Base-by-base conservation (phyloP, 257 asterid genomes). In the Anisodus acutangulus region DNA sequence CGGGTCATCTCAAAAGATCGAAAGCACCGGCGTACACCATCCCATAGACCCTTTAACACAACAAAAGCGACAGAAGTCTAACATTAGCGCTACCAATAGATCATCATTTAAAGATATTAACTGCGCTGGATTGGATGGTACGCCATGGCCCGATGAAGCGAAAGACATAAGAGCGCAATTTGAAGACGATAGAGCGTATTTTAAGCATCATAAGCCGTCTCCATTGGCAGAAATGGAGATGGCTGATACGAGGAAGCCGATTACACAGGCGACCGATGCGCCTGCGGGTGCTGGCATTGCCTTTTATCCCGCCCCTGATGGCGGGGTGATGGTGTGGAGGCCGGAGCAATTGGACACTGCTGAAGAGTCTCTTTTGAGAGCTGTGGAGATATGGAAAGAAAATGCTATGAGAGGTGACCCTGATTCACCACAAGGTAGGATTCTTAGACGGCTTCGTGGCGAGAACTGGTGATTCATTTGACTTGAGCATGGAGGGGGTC, bases 331-430 rank as follows among this genome's bases (percentile, higher is more conserved):
- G 2, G 43, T 86, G 82, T 95, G 94, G 94, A 79, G 90, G 83
- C 93, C 97, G 83, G 98, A 94, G 92, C 98, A 95, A 90, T 53
- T 91, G 88, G 97, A 91, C 8, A 87, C 92, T 2, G 98, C 98
- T 2, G 99, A 94, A 88, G 98, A 94, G 4, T 63, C 98, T 10
- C 92, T 95, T 2, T 81, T 87, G 9, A 70, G 96, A 70, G 98
- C 97, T 54, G 70, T 55, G 87, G 93, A 91, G 91, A 88, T 92
- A 22, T 94, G 92, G 80, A 83, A 70, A 82, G 8, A 37, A 86
- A 93, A 88, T 37, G 95, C 95, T 4, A 49, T 49, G 84, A 88
- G 97, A 60, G 99, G 99, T 1, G 97, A 95, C 63, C 98, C 98
- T 3, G 90, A 94, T 82, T 94, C 98, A 3, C 98, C 99, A 0